A percentile compares a stretch with the other conserved stretches of the same genome.
These are phyloP conservation scores for Powellomyces hirtus DNA, from an alignment of 192 early-diverging fungal species.

Conservation along the genomic window DNA sequence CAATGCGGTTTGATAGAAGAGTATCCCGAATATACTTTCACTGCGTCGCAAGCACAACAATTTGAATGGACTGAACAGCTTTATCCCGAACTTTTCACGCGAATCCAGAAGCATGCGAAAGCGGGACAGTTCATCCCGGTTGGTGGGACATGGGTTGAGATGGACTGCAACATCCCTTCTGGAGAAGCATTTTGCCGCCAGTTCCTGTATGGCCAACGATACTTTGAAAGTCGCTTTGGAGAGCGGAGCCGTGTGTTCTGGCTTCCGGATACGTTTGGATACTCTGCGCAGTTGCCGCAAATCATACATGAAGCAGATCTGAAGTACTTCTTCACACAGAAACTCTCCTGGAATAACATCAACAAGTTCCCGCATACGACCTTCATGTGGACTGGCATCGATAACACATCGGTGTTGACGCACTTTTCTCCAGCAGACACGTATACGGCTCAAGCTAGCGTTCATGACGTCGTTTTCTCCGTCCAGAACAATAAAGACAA, in stretches of 20 bases:
- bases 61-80: constrained; percentile 85
- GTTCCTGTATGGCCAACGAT: constrained; percentile 90
- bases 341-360: constrained; percentile 98
- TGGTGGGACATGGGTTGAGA: constrained; percentile 96
- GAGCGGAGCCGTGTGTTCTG: constrained; percentile 69
- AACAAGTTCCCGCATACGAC: constrained; percentile 98
- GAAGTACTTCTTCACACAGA: constrained; percentile 98
- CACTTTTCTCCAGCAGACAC: constrained; percentile 93
- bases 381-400: constrained; percentile 89
- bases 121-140: constrained; percentile 86
- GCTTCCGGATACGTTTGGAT: constrained; percentile 95
- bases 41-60: constrained; percentile 96
- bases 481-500: constrained; percentile 88
- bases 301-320: constrained; percentile 68
- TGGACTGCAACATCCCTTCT: constrained; percentile 97
- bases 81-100: constrained; percentile 81
- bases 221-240: constrained; percentile 68
- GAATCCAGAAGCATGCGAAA: constrained; percentile 68
- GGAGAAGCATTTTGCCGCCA: constrained; percentile 94
- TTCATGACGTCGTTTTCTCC: constrained; percentile 47
- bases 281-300: constrained; percentile 84
- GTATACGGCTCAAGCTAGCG: constrained; percentile 64
- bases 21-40: constrained; percentile 88
- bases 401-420: constrained; percentile 79
- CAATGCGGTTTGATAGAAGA: constrained; percentile 69